Conservation (phyloP, 768 basidiomycete genomes). For the Leccinum barrowsii region DNA sequence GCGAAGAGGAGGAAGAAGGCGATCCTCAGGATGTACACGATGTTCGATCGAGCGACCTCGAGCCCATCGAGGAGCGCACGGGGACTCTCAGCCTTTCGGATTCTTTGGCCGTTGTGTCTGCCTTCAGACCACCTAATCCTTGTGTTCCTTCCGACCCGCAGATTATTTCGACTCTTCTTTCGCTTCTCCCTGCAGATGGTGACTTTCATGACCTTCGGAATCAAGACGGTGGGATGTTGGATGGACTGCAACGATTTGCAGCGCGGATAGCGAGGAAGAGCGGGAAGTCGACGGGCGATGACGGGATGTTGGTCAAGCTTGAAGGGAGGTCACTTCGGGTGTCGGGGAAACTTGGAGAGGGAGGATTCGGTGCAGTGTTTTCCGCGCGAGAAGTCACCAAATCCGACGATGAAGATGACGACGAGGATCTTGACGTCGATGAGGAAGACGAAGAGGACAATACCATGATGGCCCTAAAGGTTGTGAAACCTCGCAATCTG, state of each 20-base stretch:
- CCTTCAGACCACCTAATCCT: constrained; percentile 77
- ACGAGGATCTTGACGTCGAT: constrained; percentile 42
- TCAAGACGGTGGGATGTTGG: constrained; percentile 56
- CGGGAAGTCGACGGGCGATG: constrained; percentile 34
- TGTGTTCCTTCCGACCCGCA: constrained; percentile 80
- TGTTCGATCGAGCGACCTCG: constrained; percentile 10
- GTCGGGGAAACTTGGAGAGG: constrained; percentile 89
- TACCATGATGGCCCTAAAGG: constrained; percentile 79
- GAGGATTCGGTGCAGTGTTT: constrained; percentile 96
- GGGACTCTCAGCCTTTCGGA: constrained; percentile 65
- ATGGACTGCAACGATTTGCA: constrained; percentile 69
- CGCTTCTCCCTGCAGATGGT: constrained; percentile 55
- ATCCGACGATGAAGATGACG: constrained; percentile 40
- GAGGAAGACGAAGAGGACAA: constrained; percentile 54
- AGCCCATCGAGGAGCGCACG: constrained; percentile 53
- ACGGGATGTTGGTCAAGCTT: constrained; percentile 55
- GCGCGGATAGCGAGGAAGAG: constrained; percentile 37
- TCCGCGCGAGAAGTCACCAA: constrained; percentile 57
- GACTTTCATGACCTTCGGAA: constrained; percentile 59
- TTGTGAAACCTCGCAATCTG: constrained; percentile 80
- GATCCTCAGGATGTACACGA: constrained; percentile 11
- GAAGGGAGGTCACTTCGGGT: constrained; percentile 65
- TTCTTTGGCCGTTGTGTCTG: constrained; percentile 55
- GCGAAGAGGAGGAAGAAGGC: constrained; percentile 22
- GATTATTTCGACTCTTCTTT: constrained; percentile 61